Conservation (phyloP, 495 filamentous ascomycete species). For the Aspergillus asperescens region DNA sequence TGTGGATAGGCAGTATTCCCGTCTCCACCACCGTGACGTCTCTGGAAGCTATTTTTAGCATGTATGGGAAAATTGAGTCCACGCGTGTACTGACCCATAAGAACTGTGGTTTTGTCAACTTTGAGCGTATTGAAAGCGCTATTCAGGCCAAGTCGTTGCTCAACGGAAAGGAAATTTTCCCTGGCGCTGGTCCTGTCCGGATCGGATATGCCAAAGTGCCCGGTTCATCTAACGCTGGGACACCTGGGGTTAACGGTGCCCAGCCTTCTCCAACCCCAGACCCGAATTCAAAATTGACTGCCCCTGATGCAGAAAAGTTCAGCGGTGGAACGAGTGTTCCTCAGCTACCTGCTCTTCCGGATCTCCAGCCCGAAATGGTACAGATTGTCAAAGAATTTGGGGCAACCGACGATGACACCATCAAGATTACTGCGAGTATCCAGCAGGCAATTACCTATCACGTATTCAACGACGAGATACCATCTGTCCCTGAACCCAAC, state of each 20-base stretch:
- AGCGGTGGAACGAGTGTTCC: conserved; percentile 48
- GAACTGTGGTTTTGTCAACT: conserved; percentile 98
- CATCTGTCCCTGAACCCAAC: conserved; percentile 80
- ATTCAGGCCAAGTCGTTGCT: conserved; percentile 78
- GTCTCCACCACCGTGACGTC: conserved; percentile 93
- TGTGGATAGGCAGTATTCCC: conserved; percentile 98
- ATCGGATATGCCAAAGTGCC: conserved; percentile 98
- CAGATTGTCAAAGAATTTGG: conserved; percentile 87
- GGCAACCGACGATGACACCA: conserved; percentile 72
- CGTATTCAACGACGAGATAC: conserved; percentile 74
- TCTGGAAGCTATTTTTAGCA: conserved; percentile 84
- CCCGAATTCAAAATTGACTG: conserved; percentile 45
- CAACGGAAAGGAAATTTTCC: conserved; percentile 97
- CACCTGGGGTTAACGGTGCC: conserved; percentile 74
- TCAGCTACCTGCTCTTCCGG: conserved; percentile 63
- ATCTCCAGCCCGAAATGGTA: conserved; percentile 75
- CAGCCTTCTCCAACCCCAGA: conserved; percentile 96
- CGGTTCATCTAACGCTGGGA: conserved; percentile 67
- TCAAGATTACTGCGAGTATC: conserved; percentile 66
- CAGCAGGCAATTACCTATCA: conserved; percentile 69
- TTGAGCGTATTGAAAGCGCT: conserved; percentile 82
- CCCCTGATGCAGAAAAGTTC: conserved; percentile 34
- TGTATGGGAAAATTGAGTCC: conserved; percentile 85
- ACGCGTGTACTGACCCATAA: conserved; percentile 95
- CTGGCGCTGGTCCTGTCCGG: conserved; percentile 86